Base-by-base conservation (phyloP, 208 protist species). In the Trypanosoma caninum region DNA sequence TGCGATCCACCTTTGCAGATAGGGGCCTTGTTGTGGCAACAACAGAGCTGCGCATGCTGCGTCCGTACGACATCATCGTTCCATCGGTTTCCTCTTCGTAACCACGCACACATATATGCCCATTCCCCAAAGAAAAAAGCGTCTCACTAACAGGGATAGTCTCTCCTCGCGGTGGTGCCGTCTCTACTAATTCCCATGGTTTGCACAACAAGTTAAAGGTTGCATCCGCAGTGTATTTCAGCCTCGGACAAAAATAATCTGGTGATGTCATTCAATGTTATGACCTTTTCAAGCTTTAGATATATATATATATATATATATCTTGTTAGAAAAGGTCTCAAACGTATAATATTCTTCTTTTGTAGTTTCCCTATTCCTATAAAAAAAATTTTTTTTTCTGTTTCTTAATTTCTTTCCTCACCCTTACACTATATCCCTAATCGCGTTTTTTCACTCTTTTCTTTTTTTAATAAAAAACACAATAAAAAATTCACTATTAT, bases 111-210 rank as follows among this genome's bases (percentile, higher is more conserved):
- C 82, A 75, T 37, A 95, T 76, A 42, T 84, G 69, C 46, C 89
- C 89, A 60, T 95, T 95, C 34, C 86, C 78, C 16, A 93, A 44
- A 40, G 83, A 77, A 46, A 95, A 95, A 30, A 95, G 70, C 5
- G 82, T 77, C 58, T 95, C 89, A 52, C 86, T 86, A 16, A 90
- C 63, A 22, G 72, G 63, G 34, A 76, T 66, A 33, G 84, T 70
- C 0, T n/a, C 34, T 10, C 59, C 67, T 1, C 45, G 38, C 8
- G 89, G 81, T 22, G 90, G 47, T 5, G 56, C 57, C 3, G 67
- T 72, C 51, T 95, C 85, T 5, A 74, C 58, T 13, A 95, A 58
- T 60, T 91, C 82, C 84, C 85, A 92, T 27, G 58, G 44, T 31
- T 61, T 33, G 34, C 59, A 68, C 16, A 57, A 2, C 10, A 67